Conservation (phyloP, 176 grass and related monocot genomes). For the Elymus sibiricus region DNA sequence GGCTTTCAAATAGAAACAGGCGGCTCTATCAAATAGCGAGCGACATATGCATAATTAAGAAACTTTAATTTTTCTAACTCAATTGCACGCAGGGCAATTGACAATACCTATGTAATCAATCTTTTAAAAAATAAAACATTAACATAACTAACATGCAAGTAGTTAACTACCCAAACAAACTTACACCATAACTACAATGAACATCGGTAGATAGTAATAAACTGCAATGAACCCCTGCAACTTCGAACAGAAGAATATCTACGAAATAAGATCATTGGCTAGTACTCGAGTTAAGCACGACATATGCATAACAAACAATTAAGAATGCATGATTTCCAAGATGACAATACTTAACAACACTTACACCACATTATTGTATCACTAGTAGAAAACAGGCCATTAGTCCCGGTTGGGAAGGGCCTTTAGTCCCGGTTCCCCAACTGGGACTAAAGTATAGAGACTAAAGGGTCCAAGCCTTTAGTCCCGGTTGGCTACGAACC, state of each 20-base stretch:
- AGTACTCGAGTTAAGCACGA: conserved; percentile 2
- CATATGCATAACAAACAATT: background rate
- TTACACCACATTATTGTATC: background rate
- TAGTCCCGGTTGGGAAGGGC: no score
- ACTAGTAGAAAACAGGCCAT: no score
- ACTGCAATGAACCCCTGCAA: background rate
- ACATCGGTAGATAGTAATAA: background rate
- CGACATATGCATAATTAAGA: background rate
- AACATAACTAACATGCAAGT: background rate
- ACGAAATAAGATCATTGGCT: background rate
- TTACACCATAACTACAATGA: background rate
- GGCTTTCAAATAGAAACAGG: background rate
- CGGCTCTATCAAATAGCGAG: background rate
- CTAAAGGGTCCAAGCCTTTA: no score
- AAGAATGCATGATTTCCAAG: background rate
- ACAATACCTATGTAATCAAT: background rate
- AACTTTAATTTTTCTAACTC: background rate
- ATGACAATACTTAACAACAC: background rate
- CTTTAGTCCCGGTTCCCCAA: no score
- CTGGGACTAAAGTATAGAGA: no score
- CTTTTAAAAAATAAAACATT: background rate
- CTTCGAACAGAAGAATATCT: background rate
- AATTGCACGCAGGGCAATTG: background rate
- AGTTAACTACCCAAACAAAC: background rate
- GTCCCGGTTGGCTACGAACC: no score